phyloP scores from a whole-genome alignment of 139 green algal species.

The Edaphochlamys debaryana region DNA sequence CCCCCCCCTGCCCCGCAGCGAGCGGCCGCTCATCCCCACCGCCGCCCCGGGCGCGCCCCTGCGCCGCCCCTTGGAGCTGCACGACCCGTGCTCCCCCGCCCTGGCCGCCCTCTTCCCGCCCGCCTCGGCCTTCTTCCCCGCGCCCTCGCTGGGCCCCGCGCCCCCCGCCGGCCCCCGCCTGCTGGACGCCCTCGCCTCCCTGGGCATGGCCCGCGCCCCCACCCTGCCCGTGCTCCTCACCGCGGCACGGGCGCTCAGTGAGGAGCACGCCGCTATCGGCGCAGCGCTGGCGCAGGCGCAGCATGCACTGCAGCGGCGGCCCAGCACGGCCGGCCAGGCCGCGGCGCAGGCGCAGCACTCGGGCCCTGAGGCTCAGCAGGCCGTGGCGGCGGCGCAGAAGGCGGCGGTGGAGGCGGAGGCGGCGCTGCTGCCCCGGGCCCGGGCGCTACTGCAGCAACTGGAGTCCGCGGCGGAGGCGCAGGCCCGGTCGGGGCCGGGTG shows the following conservation, averaged over 20 bases:
- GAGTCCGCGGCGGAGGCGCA: conserved; percentile 6
- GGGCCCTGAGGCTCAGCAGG: no score
- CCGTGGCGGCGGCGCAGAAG: neutral
- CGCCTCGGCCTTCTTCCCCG: conserved; percentile 57
- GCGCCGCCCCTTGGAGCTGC: conserved; percentile 47
- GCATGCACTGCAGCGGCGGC: neutral
- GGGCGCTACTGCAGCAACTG: conserved; percentile 19
- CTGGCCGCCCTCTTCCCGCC: conserved; percentile 65
- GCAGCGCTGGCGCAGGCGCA: neutral
- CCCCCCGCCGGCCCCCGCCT: conserved; percentile 2
- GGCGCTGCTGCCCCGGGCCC: neutral
- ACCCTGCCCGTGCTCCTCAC: conserved; percentile 58
- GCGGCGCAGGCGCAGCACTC: neutral
- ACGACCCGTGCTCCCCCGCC: conserved; percentile 58
- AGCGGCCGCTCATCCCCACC: conserved; percentile 37
- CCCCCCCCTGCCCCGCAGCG: neutral
- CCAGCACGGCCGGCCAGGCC: conserved; percentile 3
- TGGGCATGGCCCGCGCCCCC: conserved; percentile 62
- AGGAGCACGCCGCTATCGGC: neutral
- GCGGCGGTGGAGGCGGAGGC: neutral
- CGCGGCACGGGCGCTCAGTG: conserved; percentile 55
- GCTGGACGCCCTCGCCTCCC: conserved; percentile 54
- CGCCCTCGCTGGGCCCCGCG: neutral
- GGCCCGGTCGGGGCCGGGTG: neutral
- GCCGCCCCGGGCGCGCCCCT: conserved; percentile 7